These are phyloP conservation scores for Cordyceps fumosorosea DNA, from an alignment of 2,329 filamentous ascomycete genomes.

Conservation along the genomic window DNA sequence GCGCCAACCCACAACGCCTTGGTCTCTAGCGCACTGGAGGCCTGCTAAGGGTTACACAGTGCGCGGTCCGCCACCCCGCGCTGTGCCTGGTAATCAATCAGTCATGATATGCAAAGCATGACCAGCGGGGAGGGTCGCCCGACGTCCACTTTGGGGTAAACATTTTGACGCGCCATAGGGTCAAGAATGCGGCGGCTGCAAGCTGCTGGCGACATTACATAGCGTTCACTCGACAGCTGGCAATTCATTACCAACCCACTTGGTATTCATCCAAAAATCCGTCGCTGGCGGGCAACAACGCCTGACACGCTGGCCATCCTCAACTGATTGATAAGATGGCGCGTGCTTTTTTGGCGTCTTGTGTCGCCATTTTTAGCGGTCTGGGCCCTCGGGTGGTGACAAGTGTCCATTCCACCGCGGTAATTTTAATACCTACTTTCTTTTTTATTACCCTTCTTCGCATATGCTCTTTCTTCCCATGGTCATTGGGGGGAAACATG, in stretches of 20 bases:
- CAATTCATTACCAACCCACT: not conserved
- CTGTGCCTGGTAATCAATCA: slow-evolving; percentile 9
- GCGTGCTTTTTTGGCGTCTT: not conserved
- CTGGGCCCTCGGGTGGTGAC: no score
- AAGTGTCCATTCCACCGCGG: no score
- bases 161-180: not conserved
- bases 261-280: not conserved
- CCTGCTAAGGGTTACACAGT: not conserved
- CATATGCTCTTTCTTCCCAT: not conserved
- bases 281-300: not conserved
- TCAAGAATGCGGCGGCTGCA: no score
- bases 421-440: not conserved
- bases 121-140: not conserved
- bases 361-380: not conserved
- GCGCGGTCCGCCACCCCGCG: not conserved
- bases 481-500: not conserved
- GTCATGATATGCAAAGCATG: slow-evolving; percentile 11
- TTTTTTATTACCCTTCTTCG: not conserved
- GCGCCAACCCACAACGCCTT: not conserved
- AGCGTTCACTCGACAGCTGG: not conserved
- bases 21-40: not conserved
- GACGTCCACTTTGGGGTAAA: not conserved
- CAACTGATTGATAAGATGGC: slow-evolving; percentile 9
- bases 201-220: no score
- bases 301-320: not conserved